These are phyloP conservation scores for Plasmodium blacklocki DNA, from an alignment of 169 alveolate genomes.

Conservation along the genomic window DNA sequence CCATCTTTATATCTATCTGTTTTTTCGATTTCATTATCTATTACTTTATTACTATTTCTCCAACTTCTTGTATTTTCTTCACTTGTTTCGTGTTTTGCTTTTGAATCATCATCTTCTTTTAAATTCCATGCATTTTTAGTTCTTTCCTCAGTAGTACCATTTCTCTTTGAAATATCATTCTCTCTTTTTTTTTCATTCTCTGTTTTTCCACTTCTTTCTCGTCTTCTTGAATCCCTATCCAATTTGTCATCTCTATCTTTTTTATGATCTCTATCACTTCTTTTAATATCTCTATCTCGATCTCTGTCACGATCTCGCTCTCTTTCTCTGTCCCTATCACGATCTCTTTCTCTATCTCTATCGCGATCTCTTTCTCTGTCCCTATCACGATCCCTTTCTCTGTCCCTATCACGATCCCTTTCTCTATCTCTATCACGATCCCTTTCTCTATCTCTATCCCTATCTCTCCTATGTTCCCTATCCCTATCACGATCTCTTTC, in stretches of 20 bases:
- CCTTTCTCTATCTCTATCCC: constrained; percentile 71
- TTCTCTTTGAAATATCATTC: constrained; percentile 16
- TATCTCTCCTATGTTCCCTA: constrained; percentile 43
- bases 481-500: constrained; percentile 71
- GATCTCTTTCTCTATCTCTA: constrained; percentile 27
- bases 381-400: constrained; percentile 8
- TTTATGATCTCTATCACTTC: constrained; percentile 78
- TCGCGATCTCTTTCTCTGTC: constrained; percentile 41
- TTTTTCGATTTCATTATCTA: constrained; percentile 13
- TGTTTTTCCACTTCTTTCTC: constrained; percentile 25
- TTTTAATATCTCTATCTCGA: constrained; percentile 22
- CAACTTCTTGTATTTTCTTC: background rate
- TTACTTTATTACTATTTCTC: constrained; percentile 10
- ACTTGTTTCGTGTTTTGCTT: constrained; percentile 12
- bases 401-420: constrained; percentile 15
- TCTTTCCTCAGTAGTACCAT: constrained; percentile 28
- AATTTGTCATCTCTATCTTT: constrained; percentile 74
- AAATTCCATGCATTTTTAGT: constrained; percentile 8
- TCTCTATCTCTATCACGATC: constrained; percentile 14
- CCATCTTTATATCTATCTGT: constrained; percentile 13
- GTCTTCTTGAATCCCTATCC: constrained; percentile 37
- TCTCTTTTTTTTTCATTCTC: constrained; percentile 62
- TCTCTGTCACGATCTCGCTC: constrained; percentile 52
- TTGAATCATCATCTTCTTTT: constrained; percentile 24
- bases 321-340: constrained; percentile 2